Base-by-base conservation (phyloP, 1,284 basidiomycete species). In the Bjerkandera adusta region DNA sequence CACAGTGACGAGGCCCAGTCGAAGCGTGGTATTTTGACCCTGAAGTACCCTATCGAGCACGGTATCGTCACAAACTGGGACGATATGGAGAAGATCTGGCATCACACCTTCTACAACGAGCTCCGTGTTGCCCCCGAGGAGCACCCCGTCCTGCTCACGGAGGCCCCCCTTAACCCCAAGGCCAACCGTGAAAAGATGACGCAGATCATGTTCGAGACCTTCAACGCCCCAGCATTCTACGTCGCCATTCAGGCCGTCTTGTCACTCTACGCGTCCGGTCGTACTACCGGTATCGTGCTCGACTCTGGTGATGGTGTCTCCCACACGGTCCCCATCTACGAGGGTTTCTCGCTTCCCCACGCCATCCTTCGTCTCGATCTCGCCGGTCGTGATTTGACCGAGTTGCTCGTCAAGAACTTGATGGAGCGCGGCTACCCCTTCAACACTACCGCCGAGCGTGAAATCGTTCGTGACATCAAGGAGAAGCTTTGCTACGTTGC, bases 401-500 rank as follows among this genome's bases (percentile, higher is more conserved):
- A 94, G 60, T 89, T 84, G 75, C 75, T 97, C 58, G 84, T 92
- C 77, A 96, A 94, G 81, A 90, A 92, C 68, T 71, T 97, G 64
- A 89, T 83, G 71, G 94, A 97, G 77, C 86, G 94, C 61, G 94
- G 94, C 26, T 96, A 97, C 76, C 81, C 85, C 49, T 96, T 97
- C 85, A 93, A 89, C 63, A 97, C 89, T 59, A 89, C 90, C 16
- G 92, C 92, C 51, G 92, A 95, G 76, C 85, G 89, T 66, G 93
- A 96, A 83, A 93, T 97, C 54, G 94, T 97, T 63, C 84, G 94
- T 63, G 94, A 97, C 71, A 95, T 97, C 80, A 97, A 97, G 81
- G 94, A 97, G 81, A 96, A 95, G 78, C 84, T 97, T 42, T 96
- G 93, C 76, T 97, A 97, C 71, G 92, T 97, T 61, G 94, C 94